Base-by-base conservation (phyloP, 2,329 filamentous ascomycete genomes). In the Colletotrichum paranaense region DNA sequence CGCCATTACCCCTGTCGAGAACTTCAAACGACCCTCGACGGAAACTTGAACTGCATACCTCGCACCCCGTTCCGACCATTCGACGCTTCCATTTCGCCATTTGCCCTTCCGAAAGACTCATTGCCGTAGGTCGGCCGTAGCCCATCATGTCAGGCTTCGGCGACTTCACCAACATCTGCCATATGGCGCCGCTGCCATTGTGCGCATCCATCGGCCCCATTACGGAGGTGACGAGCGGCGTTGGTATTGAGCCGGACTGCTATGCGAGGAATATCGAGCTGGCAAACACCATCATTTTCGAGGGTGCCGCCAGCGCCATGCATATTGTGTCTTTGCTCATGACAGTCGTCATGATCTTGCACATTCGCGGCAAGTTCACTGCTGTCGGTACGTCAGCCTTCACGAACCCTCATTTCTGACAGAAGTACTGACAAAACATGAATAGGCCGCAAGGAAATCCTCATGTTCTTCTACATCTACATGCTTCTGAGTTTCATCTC, bases 281-380 rank as follows among this genome's bases (percentile, higher is more conserved):
- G 77, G 97, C 95, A 77, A 99, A 99, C 86, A 99, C 97, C 53
- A 96, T 98, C 85, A 99, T 99, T 80, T 99, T 99, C 82, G 92
- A 98, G 85, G 94, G 92, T 80, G 97, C 95, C 32, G 92, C 95
- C 26, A 94, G 94, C 75, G 95, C 96, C 80, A 94, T 97, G 85
- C 97, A 99, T 84, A 98, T 99, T 77, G 86, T 93, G 70, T 94
- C 96, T 16, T 87, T 99, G 73, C 87, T 92, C 78, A 98, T 99
- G 96, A 97, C 95, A 4, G 93, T 96, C 9, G 93, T 98, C 79
- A 99, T 99, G 97, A 95, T 99, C 75, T 88, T 99, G 76, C 97
- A 99, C 83, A 94, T 99, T 75, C 91, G 97, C 78, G 96, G 94
- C 79, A 99, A 99, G 85, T 99, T 99, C 83, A 99, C 97, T 26